Evolutionary conservation across 345 rosid genomes (phyloP), one percentile per base, ranked within the genome.

Genomic region (Raphanus raphanistrum): DNA sequence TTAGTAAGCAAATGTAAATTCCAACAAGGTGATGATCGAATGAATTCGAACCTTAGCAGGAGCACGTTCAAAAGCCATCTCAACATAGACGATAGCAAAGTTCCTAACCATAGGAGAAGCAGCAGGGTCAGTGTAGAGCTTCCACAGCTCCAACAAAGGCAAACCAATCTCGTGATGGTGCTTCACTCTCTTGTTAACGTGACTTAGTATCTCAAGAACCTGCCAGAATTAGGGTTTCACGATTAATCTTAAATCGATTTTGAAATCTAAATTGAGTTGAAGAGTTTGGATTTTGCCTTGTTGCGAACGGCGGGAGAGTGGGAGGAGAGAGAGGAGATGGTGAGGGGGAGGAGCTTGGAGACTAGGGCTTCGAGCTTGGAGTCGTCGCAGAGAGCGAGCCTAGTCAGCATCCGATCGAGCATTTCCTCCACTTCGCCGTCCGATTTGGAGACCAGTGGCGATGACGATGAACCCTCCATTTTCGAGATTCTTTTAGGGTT

Each of bases 171-270:
- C 88, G 58, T 70, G 85, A 76, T 87, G 97, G 82, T 92, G 90
- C 75, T 92, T 94, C 83, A 94, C 97, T 86, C 97, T 88, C 86
- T 89, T 92, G 86, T 94, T 94, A 75, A 92, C 97, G 74, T 94
- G 98, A 83, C 95, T 90, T 81, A 94, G 76, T 67, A 94, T 89
- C 85, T 94, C 98, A 74, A 94, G 95, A 83, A 92, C 98, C 98
- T 94, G 84, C 41, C 29, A 68, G 50, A 41, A 73, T 38, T 59
- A 28, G 11, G 33, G 17, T 11, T 67, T 32, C 52, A 59, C 45
- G 21, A n/a, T 12, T 48, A 58, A 57, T 5, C 2, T 60, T 0
- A 32, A 4, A 26, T 63, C 38, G 52, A 63, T 63, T 50, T 25
- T 21, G 66, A 68, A 35, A 61, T 73, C 79, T 64, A 33, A 65